Evolutionary conservation across 1,139 yeast species (phyloP).

Genomic region (Yamadazyma buinensis): DNA sequence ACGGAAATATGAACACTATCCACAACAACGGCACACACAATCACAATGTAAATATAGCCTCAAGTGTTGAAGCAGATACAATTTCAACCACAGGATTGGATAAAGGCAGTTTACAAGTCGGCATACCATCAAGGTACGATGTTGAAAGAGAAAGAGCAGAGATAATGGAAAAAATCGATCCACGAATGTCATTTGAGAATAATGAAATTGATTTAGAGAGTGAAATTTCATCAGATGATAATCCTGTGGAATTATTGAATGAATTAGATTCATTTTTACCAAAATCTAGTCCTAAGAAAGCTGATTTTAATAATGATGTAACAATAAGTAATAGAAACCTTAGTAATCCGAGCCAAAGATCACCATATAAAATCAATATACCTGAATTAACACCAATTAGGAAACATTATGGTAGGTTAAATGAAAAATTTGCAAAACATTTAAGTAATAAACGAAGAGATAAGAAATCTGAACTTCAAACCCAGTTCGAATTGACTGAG

Average conservation of each 20-base stretch:
- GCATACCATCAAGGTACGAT: slow-evolving; percentile 12
- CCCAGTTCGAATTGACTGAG: slow-evolving; percentile 4
- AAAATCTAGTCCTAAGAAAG: slow-evolving; percentile 4
- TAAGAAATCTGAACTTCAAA: slow-evolving; percentile 1
- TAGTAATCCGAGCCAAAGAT: background rate
- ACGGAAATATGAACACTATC: background rate
- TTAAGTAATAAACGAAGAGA: slow-evolving; percentile 12
- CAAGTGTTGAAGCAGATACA: slow-evolving; percentile 16
- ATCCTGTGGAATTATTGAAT: slow-evolving; percentile 18
- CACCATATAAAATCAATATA: background rate
- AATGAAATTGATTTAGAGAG: slow-evolving; percentile 13
- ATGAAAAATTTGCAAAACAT: slow-evolving; percentile 16
- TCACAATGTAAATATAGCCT: slow-evolving; percentile 10
- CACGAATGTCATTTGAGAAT: slow-evolving; percentile 10
- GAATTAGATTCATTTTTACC: slow-evolving; percentile 20
- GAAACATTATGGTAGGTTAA: slow-evolving; percentile 15
- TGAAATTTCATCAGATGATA: slow-evolving; percentile 15
- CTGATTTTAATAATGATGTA: background rate
- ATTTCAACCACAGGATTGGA: slow-evolving; percentile 12
- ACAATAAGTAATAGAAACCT: background rate
- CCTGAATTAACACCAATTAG: slow-evolving; percentile 14
- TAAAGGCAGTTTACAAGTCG: slow-evolving; percentile 16
- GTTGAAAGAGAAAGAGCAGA: slow-evolving; percentile 13
- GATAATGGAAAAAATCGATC: slow-evolving; percentile 18
- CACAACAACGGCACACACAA: background rate